Conservation (phyloP, 2,329 filamentous ascomycete genomes). For the Thyridium curvatum region DNA sequence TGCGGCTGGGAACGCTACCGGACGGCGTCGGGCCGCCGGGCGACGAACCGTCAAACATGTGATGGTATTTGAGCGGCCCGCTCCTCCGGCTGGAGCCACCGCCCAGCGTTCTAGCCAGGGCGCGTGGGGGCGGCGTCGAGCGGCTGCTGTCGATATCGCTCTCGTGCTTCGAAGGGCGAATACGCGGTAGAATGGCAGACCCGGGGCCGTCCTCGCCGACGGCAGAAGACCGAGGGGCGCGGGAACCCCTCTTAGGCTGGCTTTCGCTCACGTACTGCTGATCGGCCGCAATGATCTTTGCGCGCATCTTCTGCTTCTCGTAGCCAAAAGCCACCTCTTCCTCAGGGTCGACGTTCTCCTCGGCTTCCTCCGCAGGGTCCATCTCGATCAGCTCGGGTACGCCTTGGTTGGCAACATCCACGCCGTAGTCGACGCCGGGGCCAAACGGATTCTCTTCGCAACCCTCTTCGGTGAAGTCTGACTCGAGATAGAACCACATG, state of each 20-base stretch:
- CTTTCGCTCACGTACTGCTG: slow-evolving; percentile 60
- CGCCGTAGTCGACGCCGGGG: slow-evolving; percentile 56
- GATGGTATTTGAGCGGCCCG: slow-evolving; percentile 46
- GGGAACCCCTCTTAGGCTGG: slow-evolving; percentile 49
- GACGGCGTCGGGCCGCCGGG: slow-evolving; percentile 45
- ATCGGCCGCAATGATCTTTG: slow-evolving; percentile 69
- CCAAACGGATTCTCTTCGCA: slow-evolving; percentile 91
- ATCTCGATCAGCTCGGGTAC: slow-evolving; percentile 63
- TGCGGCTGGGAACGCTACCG: slow-evolving; percentile 50
- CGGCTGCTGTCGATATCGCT: slow-evolving; percentile 47
- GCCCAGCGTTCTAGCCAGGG: slow-evolving; percentile 25
- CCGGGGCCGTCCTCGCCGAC: slow-evolving; percentile 45
- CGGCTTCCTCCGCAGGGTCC: slow-evolving; percentile 55
- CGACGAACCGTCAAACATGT: slow-evolving; percentile 55
- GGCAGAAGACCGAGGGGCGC: slow-evolving; percentile 26
- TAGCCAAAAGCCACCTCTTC: slow-evolving; percentile 66
- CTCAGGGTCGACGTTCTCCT: slow-evolving; percentile 69
- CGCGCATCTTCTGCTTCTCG: slow-evolving; percentile 67
- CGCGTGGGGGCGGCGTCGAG: slow-evolving; percentile 43
- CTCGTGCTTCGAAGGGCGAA: slow-evolving; percentile 56
- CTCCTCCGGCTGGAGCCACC: slow-evolving; percentile 31
- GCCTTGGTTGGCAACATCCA: slow-evolving; percentile 60
- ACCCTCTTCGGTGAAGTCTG: slow-evolving; percentile 83
- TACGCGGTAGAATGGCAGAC: slow-evolving; percentile 53
- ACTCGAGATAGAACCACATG: slow-evolving; percentile 99